phyloP scores from a whole-genome alignment of 805 yeast species.

The Zygosaccharomyces kombuchaensis region DNA sequence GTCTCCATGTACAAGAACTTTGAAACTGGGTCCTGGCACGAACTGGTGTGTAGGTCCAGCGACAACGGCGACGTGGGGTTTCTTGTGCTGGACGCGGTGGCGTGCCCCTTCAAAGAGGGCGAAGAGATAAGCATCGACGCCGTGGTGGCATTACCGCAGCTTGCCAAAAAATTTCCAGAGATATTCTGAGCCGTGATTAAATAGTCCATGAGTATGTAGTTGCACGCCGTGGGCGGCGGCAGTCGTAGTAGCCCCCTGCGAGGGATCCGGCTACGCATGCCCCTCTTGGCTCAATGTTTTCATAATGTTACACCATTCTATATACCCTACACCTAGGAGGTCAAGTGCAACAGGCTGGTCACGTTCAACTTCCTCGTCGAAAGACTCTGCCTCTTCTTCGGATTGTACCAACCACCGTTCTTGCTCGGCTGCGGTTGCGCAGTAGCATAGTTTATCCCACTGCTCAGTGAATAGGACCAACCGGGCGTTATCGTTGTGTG shows the following conservation, averaged over 20 bases:
- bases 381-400: slow-evolving; percentile 45
- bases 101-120: slow-evolving; percentile 25
- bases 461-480: slow-evolving; percentile 67
- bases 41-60: slow-evolving; percentile 33
- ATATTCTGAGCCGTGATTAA: slow-evolving; percentile 19
- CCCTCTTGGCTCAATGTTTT: too few relatives aligned
- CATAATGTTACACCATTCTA: too few relatives aligned
- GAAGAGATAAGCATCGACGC: slow-evolving; percentile 33
- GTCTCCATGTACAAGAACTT: slow-evolving; percentile 26
- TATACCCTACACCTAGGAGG: too few relatives aligned
- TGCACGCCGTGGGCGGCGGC: too few relatives aligned
- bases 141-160: slow-evolving; percentile 31
- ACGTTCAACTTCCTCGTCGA: slow-evolving; percentile 30
- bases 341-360: neutral
- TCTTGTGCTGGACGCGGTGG: slow-evolving; percentile 33
- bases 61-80: slow-evolving; percentile 35
- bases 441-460: slow-evolving; percentile 64
- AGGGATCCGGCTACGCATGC: too few relatives aligned
- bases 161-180: slow-evolving; percentile 31
- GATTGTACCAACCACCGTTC: slow-evolving; percentile 58
- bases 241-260: too few relatives aligned
- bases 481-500: slow-evolving; percentile 78
- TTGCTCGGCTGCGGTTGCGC: slow-evolving; percentile 66
- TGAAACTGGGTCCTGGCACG: slow-evolving; percentile 33
- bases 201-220: neutral